Evolutionary conservation across 768 basidiomycete genomes (phyloP), one percentile per base, ranked within the genome.

Genomic region (Mycena indigotica): DNA sequence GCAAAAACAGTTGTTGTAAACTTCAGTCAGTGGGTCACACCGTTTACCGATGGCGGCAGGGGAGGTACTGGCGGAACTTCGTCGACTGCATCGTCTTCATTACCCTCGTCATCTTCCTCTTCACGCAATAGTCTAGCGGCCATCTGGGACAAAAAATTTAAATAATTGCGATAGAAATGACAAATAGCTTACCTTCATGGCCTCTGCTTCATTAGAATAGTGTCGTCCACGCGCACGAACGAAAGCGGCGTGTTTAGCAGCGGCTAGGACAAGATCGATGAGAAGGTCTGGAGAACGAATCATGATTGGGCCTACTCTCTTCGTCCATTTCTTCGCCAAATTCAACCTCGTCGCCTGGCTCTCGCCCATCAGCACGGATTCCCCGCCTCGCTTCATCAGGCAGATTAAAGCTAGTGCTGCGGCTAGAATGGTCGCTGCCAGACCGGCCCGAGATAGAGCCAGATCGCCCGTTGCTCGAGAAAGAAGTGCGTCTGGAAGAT

Each of bases 131-230:
- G 70, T 61, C 79, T 72, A 55, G 82, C 79, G 24, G 90, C 89
- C 54, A 80, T 83, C 90, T 92, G 67, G 45, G 61, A 5, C 41
- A 48, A 35, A 50, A 6, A 40, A 46, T 64, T 59, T 55, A 53
- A 44, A 26, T 25, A 50, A 38, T 57, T 55, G n/a, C 5, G 23
- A 32, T 23, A 21, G 30, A 50, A 21, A 3, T 17, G 25, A 48
- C 60, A 19, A 41, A 49, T 19, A 49, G 48, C 71, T 45, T 72
- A 88, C 91, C 85, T 93, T 93, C 93, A 95, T 93, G 17, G 91
- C 93, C 69, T 93, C 89, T 1, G 90, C 93, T 69, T 95, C 93
- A 50, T 94, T 93, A 4, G 91, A 93, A 65, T 94, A 94, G 67
- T 94, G 93, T 54, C 89, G 79, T 53, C 88, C 89, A 23, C 92